These are phyloP conservation scores for Solidago caesia DNA, from an alignment of 129 eudicot species.

Conservation along the genomic window DNA sequence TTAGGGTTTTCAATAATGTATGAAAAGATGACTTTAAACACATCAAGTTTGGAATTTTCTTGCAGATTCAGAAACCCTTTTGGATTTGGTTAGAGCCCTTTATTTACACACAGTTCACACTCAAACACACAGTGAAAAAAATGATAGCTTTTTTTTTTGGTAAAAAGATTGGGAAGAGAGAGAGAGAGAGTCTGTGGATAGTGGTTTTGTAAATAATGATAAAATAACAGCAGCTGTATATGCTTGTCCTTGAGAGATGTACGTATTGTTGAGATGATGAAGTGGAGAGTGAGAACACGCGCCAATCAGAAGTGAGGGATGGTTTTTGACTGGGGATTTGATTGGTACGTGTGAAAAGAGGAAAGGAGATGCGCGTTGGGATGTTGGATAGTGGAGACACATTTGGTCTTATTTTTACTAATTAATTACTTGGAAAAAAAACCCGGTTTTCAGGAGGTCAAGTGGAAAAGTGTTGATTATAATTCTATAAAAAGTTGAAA, in stretches of 20 bases:
- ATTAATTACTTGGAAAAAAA: slow-evolving; percentile 14
- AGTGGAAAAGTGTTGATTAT: slow-evolving; percentile 31
- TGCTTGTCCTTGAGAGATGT: slow-evolving; percentile 12
- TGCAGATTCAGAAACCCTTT: slow-evolving; percentile 8
- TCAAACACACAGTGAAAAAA: slow-evolving; percentile 36
- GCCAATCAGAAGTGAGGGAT: slow-evolving; percentile 12
- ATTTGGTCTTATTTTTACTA: slow-evolving; percentile 23
- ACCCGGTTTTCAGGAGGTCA: slow-evolving; percentile 24
- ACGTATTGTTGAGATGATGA: neutral
- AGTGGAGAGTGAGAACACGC: slow-evolving; percentile 18
- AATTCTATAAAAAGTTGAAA: slow-evolving; percentile 19
- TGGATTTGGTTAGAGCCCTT: slow-evolving; percentile 26
- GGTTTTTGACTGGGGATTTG: slow-evolving; percentile 11
- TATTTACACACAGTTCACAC: slow-evolving; percentile 39
- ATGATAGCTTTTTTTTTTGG: slow-evolving; percentile 23
- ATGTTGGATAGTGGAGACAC: neutral
- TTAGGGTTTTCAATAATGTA: slow-evolving; percentile 34
- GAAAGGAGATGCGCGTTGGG: slow-evolving; percentile 12
- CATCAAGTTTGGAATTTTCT: slow-evolving; percentile 19
- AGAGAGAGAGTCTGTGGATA: slow-evolving; percentile 15
- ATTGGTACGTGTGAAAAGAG: neutral
- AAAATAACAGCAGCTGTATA: slow-evolving; percentile 37
- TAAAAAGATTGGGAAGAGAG: slow-evolving; percentile 25
- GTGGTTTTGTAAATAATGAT: slow-evolving; percentile 46
- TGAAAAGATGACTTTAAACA: slow-evolving; percentile 21